A percentile compares a stretch with the other conserved stretches of the same genome.
Evolutionary conservation across 2,329 filamentous ascomycete species (phyloP).

Genomic region (Ustulina deusta): DNA sequence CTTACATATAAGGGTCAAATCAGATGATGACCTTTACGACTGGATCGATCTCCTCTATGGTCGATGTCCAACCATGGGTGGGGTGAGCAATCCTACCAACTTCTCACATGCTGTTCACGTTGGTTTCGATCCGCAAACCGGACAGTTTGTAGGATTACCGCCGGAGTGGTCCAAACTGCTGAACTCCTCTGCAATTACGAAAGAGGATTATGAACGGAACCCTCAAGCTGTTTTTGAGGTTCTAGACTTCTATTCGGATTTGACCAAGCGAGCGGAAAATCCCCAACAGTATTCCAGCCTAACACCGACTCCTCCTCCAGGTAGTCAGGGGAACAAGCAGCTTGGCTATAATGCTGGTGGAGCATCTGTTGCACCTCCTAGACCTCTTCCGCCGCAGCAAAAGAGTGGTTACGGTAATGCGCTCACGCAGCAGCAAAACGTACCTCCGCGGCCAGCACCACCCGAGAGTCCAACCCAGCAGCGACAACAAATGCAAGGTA

Average conservation of each 20-base stretch:
- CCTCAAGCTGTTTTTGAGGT: constrained; percentile 87
- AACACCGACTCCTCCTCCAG: constrained; percentile 73
- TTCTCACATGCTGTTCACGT: constrained; percentile 98
- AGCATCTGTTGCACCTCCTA: constrained; percentile 74
- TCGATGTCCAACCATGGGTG: constrained; percentile 95
- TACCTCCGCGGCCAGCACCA: constrained; percentile 59
- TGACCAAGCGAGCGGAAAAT: constrained; percentile 80
- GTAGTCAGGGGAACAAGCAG: constrained; percentile 70
- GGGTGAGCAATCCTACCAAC: constrained; percentile 98
- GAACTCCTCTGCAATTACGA: constrained; percentile 96
- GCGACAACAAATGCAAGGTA: constrained; percentile 69
- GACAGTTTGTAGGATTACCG: constrained; percentile 93
- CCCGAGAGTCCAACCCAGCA: constrained; percentile 62
- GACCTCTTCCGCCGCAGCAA: constrained; percentile 70
- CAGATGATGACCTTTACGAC: constrained; percentile 95
- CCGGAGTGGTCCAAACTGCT: constrained; percentile 97
- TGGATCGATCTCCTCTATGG: constrained; percentile 99
- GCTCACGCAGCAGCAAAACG: constrained; percentile 53
- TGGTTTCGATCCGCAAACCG: constrained; percentile 94
- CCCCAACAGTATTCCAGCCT: constrained; percentile 75
- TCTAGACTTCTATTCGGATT: constrained; percentile 86
- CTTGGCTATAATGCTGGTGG: constrained; percentile 67
- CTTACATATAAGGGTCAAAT: constrained; percentile 92
- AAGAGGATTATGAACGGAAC: constrained; percentile 98
- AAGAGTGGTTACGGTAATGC: constrained; percentile 55